These are phyloP conservation scores for Cryptococcus wingfieldii DNA, from an alignment of 1,284 basidiomycete genomes.

Conservation along the genomic window DNA sequence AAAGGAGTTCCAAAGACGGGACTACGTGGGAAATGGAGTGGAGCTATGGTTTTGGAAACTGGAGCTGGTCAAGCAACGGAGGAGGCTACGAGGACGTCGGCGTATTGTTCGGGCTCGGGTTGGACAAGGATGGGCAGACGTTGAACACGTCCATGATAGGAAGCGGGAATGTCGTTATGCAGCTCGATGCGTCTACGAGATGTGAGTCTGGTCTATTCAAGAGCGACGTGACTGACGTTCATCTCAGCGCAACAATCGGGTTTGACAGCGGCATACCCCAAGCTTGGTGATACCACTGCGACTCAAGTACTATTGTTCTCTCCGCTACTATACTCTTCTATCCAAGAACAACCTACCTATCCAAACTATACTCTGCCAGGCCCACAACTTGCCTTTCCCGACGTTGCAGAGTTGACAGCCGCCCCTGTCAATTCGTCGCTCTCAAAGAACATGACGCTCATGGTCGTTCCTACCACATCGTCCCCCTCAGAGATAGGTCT, in stretches of 20 bases:
- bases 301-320: slow-evolving; percentile 74
- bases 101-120: slow-evolving; percentile 46
- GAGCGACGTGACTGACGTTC: background rate
- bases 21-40: slow-evolving; percentile 54
- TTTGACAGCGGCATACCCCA: slow-evolving; percentile 52
- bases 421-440: slow-evolving; percentile 56
- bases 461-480: slow-evolving; percentile 52
- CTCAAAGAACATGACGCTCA: slow-evolving; percentile 45
- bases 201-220: slow-evolving; percentile 13
- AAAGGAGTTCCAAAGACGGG: slow-evolving; percentile 47
- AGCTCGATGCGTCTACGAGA: slow-evolving; percentile 17
- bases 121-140: slow-evolving; percentile 49
- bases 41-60: slow-evolving; percentile 58
- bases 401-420: slow-evolving; percentile 39
- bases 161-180: slow-evolving; percentile 32
- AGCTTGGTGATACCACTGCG: slow-evolving; percentile 71
- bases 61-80: slow-evolving; percentile 52
- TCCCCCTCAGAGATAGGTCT: slow-evolving; percentile 49
- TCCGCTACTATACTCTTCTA: slow-evolving; percentile 53
- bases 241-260: slow-evolving; percentile 24
- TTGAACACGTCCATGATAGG: slow-evolving; percentile 25
- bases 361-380: slow-evolving; percentile 75
- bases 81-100: slow-evolving; percentile 42
- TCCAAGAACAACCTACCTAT: slow-evolving; percentile 55
- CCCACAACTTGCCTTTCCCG: slow-evolving; percentile 56